phyloP scores from a whole-genome alignment of 1,139 yeast species.

The Kluyveromyces marxianus region DNA sequence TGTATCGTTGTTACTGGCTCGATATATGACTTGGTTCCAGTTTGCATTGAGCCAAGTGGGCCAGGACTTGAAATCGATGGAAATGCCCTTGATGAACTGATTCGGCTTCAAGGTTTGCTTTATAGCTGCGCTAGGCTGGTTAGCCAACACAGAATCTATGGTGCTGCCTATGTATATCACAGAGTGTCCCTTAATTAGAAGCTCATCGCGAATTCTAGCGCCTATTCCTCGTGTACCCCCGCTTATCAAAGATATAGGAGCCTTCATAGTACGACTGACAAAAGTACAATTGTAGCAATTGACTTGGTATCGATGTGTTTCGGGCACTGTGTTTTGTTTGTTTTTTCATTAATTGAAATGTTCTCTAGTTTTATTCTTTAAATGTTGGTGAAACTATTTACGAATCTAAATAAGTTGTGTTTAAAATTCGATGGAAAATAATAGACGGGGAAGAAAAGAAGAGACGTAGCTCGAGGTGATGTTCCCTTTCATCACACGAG shows the following conservation, averaged over 20 bases:
- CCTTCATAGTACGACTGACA: not conserved
- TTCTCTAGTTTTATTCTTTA: not conserved
- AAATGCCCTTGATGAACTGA: slow-evolving; percentile 30
- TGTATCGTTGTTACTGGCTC: not conserved
- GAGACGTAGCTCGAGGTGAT: no score
- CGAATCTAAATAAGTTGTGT: not conserved
- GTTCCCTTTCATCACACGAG: no score
- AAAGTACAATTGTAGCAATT: no score
- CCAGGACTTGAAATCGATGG: slow-evolving; percentile 43
- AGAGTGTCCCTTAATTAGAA: slow-evolving; percentile 57
- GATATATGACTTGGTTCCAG: not conserved
- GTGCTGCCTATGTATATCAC: slow-evolving; percentile 58
- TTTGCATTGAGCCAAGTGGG: slow-evolving; percentile 21
- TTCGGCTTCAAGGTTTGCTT: slow-evolving; percentile 20
- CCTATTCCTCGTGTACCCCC: slow-evolving; percentile 92
- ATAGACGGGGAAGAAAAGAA: not conserved
- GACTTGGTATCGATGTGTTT: no score
- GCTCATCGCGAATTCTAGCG: slow-evolving; percentile 46
- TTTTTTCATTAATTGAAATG: no score
- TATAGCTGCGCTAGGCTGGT: slow-evolving; percentile 33
- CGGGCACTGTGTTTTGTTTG: no score
- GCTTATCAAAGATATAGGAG: slow-evolving; percentile 44
- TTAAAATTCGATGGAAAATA: not conserved
- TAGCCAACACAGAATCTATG: slow-evolving; percentile 32
- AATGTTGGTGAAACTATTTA: slow-evolving; percentile 1